phyloP scores from a whole-genome alignment of 2,329 filamentous ascomycete species.

The Tolypocladium album region DNA sequence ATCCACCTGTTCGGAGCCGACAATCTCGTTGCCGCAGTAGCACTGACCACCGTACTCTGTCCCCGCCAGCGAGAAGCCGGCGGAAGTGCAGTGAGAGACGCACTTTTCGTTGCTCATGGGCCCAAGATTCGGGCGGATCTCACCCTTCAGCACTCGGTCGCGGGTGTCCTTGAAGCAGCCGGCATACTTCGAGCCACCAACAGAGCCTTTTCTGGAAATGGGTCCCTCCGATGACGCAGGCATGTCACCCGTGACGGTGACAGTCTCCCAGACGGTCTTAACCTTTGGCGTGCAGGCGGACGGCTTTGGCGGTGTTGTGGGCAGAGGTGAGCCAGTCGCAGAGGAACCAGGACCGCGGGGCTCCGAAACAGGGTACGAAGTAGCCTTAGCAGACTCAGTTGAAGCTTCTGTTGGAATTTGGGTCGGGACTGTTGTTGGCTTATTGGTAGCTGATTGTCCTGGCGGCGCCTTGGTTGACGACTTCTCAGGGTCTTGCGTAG shows the following conservation, averaged over 20 bases:
- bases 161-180: slow-evolving; percentile 32
- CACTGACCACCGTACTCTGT: slow-evolving; percentile 42
- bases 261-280: slow-evolving; percentile 32
- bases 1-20: slow-evolving; percentile 27
- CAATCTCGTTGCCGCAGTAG: slow-evolving; percentile 33
- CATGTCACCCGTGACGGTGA: slow-evolving; percentile 28
- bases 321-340: not conserved
- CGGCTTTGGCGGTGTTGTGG: not conserved
- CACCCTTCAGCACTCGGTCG: slow-evolving; percentile 26
- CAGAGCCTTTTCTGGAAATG: slow-evolving; percentile 4
- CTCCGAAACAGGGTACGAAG: not conserved
- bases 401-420: not conserved
- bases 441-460: not conserved
- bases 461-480: not conserved
- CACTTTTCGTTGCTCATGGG: slow-evolving; percentile 33
- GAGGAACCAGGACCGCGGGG: not conserved
- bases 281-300: slow-evolving; percentile 13
- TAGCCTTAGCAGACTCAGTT: slow-evolving; percentile 2
- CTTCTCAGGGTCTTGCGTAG: not conserved
- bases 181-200: slow-evolving; percentile 23
- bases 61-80: slow-evolving; percentile 33
- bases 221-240: slow-evolving; percentile 6
- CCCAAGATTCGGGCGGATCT: slow-evolving; percentile 29
- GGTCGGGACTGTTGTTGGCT: not conserved
- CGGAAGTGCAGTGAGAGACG: slow-evolving; percentile 33